phyloP scores from a whole-genome alignment of 805 yeast genomes.

The Komagataella pseudopastoris region DNA sequence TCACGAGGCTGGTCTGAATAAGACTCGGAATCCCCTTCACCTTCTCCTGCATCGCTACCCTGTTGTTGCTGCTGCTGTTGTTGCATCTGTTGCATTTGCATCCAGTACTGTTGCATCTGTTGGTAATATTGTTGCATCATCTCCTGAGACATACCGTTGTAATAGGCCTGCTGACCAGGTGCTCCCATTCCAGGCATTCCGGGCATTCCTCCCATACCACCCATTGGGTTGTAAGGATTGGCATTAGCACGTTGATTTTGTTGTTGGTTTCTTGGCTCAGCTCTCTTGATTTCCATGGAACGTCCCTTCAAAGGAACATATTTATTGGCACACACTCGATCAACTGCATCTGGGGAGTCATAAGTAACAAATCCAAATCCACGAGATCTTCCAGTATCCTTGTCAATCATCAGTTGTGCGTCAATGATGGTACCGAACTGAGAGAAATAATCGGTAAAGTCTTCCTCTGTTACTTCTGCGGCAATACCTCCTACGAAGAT shows the following conservation, averaged over 20 bases:
- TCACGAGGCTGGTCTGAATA: constrained; percentile 7
- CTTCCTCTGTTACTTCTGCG: constrained; percentile 83
- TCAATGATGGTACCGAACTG: constrained; percentile 87
- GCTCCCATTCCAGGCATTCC: not conserved
- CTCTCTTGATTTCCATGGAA: constrained; percentile 72
- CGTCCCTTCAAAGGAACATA: constrained; percentile 78
- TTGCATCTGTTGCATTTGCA: constrained; percentile 44
- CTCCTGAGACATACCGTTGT: constrained; percentile 25
- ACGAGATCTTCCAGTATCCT: constrained; percentile 92
- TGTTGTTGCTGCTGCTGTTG: constrained; percentile 18
- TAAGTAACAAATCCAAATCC: constrained; percentile 96
- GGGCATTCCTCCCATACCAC: constrained; percentile 3
- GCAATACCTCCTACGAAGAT: constrained; percentile 96
- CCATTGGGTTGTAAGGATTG: constrained; percentile 8
- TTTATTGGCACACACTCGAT: constrained; percentile 69
- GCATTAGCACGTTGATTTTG: constrained; percentile 11
- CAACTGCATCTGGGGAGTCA: constrained; percentile 91
- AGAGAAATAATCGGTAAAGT: constrained; percentile 74
- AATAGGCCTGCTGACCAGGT: constrained; percentile 1
- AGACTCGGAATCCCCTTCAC: constrained; percentile 2
- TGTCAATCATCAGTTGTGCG: constrained; percentile 94
- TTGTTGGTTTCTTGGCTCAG: constrained; percentile 70
- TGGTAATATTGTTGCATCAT: constrained; percentile 54
- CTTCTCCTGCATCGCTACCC: constrained; percentile 1
- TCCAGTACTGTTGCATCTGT: constrained; percentile 47